phyloP scores from a whole-genome alignment of 2,329 filamentous ascomycete species.

The Periglandula ipomoeae region DNA sequence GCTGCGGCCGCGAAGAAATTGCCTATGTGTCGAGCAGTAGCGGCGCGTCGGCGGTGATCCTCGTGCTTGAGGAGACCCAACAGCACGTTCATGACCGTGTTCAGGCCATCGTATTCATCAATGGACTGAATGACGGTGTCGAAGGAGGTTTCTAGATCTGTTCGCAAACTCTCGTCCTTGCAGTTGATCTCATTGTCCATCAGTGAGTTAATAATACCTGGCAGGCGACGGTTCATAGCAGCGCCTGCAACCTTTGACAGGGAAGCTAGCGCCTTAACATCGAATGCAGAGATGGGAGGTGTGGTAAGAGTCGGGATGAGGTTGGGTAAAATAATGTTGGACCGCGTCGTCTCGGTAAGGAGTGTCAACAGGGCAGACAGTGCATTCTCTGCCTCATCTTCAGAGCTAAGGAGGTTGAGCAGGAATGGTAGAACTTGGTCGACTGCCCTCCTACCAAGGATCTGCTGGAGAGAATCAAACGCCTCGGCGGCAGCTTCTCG shows the following conservation, averaged over 20 bases:
- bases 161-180: constrained; percentile 62
- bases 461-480: constrained; percentile 89
- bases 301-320: constrained; percentile 88
- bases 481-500: constrained; percentile 93
- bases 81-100: constrained; percentile 91
- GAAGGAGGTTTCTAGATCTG: constrained; percentile 71
- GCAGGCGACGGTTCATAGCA: constrained; percentile 83
- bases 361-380: constrained; percentile 86
- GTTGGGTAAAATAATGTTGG: constrained; percentile 93
- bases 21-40: constrained; percentile 69
- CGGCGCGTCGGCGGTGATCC: constrained; percentile 74
- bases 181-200: constrained; percentile 84
- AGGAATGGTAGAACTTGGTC: constrained; percentile 93
- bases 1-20: constrained; percentile 76
- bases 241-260: constrained; percentile 83
- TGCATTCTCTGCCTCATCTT: constrained; percentile 83
- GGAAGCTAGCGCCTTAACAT: constrained; percentile 87
- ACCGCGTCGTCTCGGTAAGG: constrained; percentile 84
- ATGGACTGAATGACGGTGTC: constrained; percentile 86
- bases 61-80: constrained; percentile 83
- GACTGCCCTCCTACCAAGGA: constrained; percentile 86
- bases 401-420: constrained; percentile 77
- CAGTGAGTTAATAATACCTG: constrained; percentile 83
- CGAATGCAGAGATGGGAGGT: constrained; percentile 86
- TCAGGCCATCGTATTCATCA: constrained; percentile 92